These are phyloP conservation scores for Aegilops tauschii DNA, from an alignment of 176 grass and related monocot species.

Conservation along the genomic window DNA sequence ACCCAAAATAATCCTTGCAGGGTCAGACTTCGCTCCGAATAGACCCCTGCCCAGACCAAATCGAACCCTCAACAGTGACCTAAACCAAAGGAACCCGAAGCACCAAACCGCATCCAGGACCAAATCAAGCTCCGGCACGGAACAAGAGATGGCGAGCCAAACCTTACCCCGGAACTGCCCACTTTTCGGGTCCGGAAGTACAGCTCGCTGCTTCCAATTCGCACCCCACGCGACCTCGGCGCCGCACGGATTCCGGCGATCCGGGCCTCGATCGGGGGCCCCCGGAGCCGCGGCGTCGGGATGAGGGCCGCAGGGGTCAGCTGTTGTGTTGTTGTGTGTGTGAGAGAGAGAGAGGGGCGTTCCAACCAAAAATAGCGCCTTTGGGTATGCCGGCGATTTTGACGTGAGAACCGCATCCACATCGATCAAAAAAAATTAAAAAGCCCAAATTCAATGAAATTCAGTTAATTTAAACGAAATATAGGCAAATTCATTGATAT, in stretches of 20 bases:
- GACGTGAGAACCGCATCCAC: no score
- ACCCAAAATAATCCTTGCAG: not conserved
- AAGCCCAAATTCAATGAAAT: no score
- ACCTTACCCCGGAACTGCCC: not conserved
- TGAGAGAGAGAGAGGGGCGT: no score
- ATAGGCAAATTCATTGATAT: no score
- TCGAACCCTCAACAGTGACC: not conserved
- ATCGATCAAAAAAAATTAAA: no score
- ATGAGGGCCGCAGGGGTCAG: not conserved
- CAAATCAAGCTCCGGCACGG: not conserved
- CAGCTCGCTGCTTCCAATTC: not conserved
- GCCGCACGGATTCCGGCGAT: constrained; percentile 24
- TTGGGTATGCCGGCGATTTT: no score
- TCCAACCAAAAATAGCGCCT: no score
- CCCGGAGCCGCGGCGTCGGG: not conserved
- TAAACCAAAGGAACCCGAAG: not conserved
- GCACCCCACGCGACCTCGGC: not conserved
- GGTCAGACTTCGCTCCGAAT: not conserved
- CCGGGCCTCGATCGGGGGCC: constrained; percentile 22
- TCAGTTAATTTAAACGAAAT: no score
- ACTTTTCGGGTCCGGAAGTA: constrained; percentile 14
- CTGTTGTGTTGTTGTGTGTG: no score
- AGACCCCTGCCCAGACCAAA: not conserved
- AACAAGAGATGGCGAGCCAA: not conserved
- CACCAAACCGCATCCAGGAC: not conserved